These are phyloP conservation scores for Mytilinidion resinicola DNA, from an alignment of 495 filamentous ascomycete genomes.

Conservation along the genomic window DNA sequence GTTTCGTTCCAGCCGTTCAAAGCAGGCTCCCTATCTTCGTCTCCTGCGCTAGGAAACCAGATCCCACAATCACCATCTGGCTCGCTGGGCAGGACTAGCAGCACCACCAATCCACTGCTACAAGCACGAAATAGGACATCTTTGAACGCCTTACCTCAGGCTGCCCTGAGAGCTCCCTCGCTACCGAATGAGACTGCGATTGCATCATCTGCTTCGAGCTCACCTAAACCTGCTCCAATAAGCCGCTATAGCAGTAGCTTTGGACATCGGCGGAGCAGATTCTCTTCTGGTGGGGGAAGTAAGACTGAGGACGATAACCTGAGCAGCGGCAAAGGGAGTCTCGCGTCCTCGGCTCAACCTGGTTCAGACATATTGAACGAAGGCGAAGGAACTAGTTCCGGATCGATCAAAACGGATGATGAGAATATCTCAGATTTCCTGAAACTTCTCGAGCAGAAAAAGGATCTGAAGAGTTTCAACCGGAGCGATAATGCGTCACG, in stretches of 20 bases:
- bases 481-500: constrained; percentile 45
- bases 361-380: constrained; percentile 79
- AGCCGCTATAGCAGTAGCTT: constrained; percentile 77
- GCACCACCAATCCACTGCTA: constrained; percentile 45
- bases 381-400: constrained; percentile 58
- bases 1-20: constrained; percentile 95
- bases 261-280: constrained; percentile 69
- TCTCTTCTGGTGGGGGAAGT: constrained; percentile 64
- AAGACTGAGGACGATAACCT: constrained; percentile 75
- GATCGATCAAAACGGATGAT: constrained; percentile 77
- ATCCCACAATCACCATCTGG: constrained; percentile 56
- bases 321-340: constrained; percentile 82
- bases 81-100: constrained; percentile 43
- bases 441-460: constrained; percentile 74
- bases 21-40: constrained; percentile 86
- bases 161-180: constrained; percentile 51
- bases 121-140: constrained; percentile 64
- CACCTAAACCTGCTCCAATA: constrained; percentile 68
- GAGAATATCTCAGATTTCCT: constrained; percentile 90
- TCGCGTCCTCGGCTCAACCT: constrained; percentile 78
- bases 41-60: constrained; percentile 58
- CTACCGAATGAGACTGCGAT: constrained; percentile 52
- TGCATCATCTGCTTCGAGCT: constrained; percentile 57
- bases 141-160: constrained; percentile 57
- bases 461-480: constrained; percentile 67